Evolutionary conservation across 2,329 filamentous ascomycete species (phyloP).

Genomic region (Botrytis fragariae): DNA sequence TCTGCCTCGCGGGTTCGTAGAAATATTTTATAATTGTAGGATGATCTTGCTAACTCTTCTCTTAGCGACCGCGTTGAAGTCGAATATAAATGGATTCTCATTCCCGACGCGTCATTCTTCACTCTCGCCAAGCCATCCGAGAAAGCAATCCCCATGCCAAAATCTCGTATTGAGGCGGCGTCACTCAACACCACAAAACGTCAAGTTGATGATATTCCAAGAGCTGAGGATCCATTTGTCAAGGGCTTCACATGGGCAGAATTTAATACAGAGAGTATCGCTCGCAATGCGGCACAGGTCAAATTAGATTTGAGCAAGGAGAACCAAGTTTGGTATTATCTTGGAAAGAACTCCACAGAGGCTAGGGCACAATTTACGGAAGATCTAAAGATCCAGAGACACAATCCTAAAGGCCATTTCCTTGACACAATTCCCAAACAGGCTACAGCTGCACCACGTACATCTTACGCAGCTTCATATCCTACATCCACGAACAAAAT

Average conservation of each 20-base stretch:
- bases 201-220: constrained; percentile 58
- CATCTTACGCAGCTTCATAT: constrained; percentile 39
- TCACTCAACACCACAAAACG: constrained; percentile 65
- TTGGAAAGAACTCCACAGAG: constrained; percentile 83
- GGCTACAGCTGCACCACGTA: constrained; percentile 42
- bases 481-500: constrained; percentile 31
- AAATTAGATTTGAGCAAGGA: constrained; percentile 70
- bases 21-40: constrained; percentile 16
- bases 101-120: constrained; percentile 69
- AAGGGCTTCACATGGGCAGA: constrained; percentile 73
- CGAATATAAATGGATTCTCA: constrained; percentile 78
- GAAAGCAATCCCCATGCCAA: constrained; percentile 69
- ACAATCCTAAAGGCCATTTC: constrained; percentile 70
- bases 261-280: constrained; percentile 64
- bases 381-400: constrained; percentile 56
- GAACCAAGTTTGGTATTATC: constrained; percentile 83
- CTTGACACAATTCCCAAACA: constrained; percentile 65
- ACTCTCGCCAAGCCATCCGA: constrained; percentile 71
- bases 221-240: constrained; percentile 65
- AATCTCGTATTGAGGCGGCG: constrained; percentile 60
- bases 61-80: constrained; percentile 70
- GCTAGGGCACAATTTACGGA: constrained; percentile 89
- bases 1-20: constrained; percentile 74
- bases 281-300: constrained; percentile 57
- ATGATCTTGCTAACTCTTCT: constrained; percentile 43